Base-by-base conservation (phyloP, 129 eudicot genomes). In the Heracleum sosnowskyi region DNA sequence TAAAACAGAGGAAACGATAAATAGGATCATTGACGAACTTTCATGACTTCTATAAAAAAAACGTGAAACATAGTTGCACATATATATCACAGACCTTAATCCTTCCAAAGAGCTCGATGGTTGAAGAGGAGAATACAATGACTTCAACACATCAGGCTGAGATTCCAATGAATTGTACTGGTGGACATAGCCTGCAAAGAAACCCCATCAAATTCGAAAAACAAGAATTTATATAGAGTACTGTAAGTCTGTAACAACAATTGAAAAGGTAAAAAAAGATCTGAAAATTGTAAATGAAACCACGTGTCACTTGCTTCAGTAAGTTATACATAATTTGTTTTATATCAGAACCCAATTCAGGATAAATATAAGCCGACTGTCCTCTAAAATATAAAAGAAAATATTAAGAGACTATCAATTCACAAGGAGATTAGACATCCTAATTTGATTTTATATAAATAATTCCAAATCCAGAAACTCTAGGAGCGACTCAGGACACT, bases 121-220 rank as follows among this genome's bases (percentile, higher is more conserved):
- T 79, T 90, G 97, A 81, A 96, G 90, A 76, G 99, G 99, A 83
- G 99, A 92, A 85, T 92, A 92, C 75, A 96, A 82, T 49, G 99
- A 92, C 76, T 90, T 92, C 77, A 92, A 84, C 49, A 96, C 99
- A 86, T 96, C 99, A 37, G 99, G 99, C 79, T 92, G 93, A 53
- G 99, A 92, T 77, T 96, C 89, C 91, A 92, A 85, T 8, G 96
- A 87, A 82, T 96, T 96, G 83, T 96, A 90, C 86, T 89, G 97
- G 87, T 92, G 91, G 11, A 96, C 88, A 86, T 90, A 90, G 76
- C 97, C 99, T 96, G 88, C 75, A 79, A 24, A 73, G 73, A 28
- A 71, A 31, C 37, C 35, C 66, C 70, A 79, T 40, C 12, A 49
- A 40, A 66, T 41, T 40, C 71, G 39, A 42, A 57, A 11, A 73